These are phyloP conservation scores for Acanthamoeba culbertsoni DNA, from an alignment of 208 protist species.

Conservation along the genomic window DNA sequence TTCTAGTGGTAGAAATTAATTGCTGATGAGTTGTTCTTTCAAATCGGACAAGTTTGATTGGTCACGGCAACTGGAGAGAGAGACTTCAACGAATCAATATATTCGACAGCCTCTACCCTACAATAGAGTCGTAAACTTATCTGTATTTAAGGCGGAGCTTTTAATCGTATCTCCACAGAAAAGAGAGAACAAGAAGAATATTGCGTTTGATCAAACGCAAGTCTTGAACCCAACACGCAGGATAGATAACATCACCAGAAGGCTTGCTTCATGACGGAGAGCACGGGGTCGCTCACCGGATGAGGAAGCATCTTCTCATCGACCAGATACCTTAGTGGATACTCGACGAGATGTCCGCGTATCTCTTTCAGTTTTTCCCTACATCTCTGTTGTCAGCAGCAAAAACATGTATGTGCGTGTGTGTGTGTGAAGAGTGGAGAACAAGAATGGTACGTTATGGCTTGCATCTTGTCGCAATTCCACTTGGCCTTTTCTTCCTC, in stretches of 20 bases:
- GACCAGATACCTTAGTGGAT: background rate
- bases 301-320: conserved; percentile 4
- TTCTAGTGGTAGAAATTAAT: no score
- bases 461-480: background rate
- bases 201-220: no score
- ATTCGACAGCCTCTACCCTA: no score
- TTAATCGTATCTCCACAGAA: no score
- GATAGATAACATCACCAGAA: conserved; percentile 33
- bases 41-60: no score
- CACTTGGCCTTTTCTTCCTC: background rate
- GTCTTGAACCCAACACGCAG: no score
- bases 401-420: background rate
- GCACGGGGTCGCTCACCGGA: background rate
- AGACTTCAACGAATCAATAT: no score
- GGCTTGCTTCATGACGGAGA: conserved; percentile 25
- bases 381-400: background rate
- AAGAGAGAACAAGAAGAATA: no score
- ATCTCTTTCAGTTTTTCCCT: background rate
- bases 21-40: no score
- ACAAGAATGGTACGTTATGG: background rate
- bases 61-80: no score
- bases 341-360: conserved; percentile 18
- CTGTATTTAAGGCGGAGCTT: no score
- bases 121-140: no score
- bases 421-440: background rate